Evolutionary conservation across 768 basidiomycete genomes (phyloP).

Genomic region (Paxillus involutus): DNA sequence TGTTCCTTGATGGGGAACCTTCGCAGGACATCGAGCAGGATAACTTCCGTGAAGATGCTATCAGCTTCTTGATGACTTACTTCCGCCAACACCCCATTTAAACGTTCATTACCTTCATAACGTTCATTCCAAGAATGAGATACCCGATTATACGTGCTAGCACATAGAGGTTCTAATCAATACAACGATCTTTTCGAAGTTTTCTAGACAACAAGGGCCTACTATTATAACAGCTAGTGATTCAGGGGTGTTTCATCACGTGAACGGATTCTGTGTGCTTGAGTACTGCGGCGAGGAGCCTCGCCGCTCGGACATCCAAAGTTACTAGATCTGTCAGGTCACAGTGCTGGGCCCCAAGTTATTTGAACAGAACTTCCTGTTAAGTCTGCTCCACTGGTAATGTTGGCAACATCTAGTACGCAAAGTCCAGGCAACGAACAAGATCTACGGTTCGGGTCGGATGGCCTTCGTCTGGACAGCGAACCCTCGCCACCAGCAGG

Average conservation of each 20-base stretch:
- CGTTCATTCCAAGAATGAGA: too few relatives aligned
- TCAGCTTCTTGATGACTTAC: slow-evolving; percentile 6
- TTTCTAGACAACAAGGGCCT: too few relatives aligned
- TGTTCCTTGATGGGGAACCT: slow-evolving; percentile 18
- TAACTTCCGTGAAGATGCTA: slow-evolving; percentile 19
- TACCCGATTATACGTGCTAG: too few relatives aligned
- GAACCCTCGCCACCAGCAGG: background rate
- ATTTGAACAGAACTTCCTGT: background rate
- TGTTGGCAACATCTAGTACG: background rate
- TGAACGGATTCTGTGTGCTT: too few relatives aligned
- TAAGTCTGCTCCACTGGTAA: background rate
- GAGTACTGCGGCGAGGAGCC: too few relatives aligned
- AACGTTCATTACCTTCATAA: background rate
- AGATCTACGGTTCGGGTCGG: background rate
- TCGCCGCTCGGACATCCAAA: too few relatives aligned
- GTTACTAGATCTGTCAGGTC: too few relatives aligned
- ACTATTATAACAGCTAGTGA: too few relatives aligned
- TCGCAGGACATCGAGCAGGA: slow-evolving; percentile 16
- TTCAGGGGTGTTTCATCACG: too few relatives aligned
- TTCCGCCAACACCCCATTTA: slow-evolving; percentile 7
- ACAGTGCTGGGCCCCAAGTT: background rate
- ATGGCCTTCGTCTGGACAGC: background rate
- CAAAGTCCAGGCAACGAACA: background rate
- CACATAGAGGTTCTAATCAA: too few relatives aligned
- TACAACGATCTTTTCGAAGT: too few relatives aligned